Base-by-base conservation (phyloP, 495 filamentous ascomycete species). In the Penicillium bialowiezense region DNA sequence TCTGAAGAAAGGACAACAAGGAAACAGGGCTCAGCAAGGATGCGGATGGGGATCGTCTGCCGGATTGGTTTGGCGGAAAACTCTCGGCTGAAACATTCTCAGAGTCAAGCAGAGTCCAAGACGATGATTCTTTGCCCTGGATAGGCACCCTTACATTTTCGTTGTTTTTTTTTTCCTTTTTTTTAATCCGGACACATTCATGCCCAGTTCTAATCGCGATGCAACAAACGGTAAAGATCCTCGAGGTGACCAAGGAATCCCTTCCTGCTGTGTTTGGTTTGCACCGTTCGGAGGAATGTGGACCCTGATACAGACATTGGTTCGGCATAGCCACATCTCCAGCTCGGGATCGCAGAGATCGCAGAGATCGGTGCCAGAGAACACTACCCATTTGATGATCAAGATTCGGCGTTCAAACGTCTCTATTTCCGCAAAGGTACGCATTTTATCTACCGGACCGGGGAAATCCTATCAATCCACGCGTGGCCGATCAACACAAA, bases 261-360 rank as follows among this genome's bases (percentile, higher is more conserved):
- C 41, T 34, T 14, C 14, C 14, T 32, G 13, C 12, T 26, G 13
- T 13, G 21, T 36, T n/a, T 17, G 23, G 14, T 13, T 10, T 36
- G 21, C 23, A 38, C 34, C 23, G 15, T 29, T 36, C 42, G 20
- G 44, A 47, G 44, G 44, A 47, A 47, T 47, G 44, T 38, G 44
- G 44, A 36, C 44, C 44, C 44, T 21, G 33, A 15, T 26, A 29
- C 4, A 19, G 29, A 14, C 17, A 13, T 8, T 23, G 19, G 14
- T 26, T 14, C 28, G 10, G 19, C 31, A 19, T 20, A 38, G 14
- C 35, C 35, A 39, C 36, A 21, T 39, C 36, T 23, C 29, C 29
- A 32, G 12, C 29, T 32, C 29, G 7, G 3, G 12, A 13, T 32
- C 12, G 7, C 29, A 23, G n/a, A 24, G 12, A 13, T 32, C 12